Percentiles rank a stretch among this genome's conserved stretches.
phyloP scores from a whole-genome alignment of 495 filamentous ascomycete genomes.

The Paragyromitra xinjiangensis region DNA sequence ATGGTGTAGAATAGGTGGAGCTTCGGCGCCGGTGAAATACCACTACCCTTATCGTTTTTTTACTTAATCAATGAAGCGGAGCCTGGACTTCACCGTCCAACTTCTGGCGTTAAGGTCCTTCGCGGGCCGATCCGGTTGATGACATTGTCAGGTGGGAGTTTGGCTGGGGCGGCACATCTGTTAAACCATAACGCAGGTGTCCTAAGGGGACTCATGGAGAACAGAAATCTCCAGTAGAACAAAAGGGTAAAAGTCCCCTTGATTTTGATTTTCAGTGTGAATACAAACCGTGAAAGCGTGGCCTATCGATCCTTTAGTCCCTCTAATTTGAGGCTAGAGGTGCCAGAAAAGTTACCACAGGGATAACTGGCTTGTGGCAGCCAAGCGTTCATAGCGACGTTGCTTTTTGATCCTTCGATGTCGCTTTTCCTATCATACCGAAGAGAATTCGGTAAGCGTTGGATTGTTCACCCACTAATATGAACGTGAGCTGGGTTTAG shows the following conservation, averaged over 20 bases:
- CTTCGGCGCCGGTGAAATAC: constrained; percentile 73
- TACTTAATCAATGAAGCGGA: constrained; percentile 79
- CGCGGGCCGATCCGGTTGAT: constrained; percentile 73
- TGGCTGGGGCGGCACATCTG: constrained; percentile 70
- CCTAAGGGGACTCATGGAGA: constrained; percentile 75
- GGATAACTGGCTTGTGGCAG: constrained; percentile 73
- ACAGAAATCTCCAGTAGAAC: constrained; percentile 80
- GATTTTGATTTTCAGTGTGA: constrained; percentile 83
- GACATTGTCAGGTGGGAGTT: constrained; percentile 79
- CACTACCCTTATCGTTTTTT: constrained; percentile 80
- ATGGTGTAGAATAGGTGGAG: constrained; percentile 79
- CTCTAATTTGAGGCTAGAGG: constrained; percentile 79
- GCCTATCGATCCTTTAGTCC: constrained; percentile 81
- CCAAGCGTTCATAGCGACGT: constrained; percentile 60
- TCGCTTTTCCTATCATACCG: too few species aligned
- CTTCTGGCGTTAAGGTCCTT: constrained; percentile 75
- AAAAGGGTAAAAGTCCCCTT: constrained; percentile 82
- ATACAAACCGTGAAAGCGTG: constrained; percentile 80
- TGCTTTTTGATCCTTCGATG: too few species aligned
- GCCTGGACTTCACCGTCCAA: constrained; percentile 73
- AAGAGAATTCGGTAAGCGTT: too few species aligned
- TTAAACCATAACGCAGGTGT: constrained; percentile 71
- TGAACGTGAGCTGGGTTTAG: too few species aligned
- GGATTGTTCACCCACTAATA: too few species aligned
- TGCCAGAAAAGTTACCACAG: constrained; percentile 79